Evolutionary conservation across 148 eudicot species (phyloP).

Genomic region (Nyssa sinensis): DNA sequence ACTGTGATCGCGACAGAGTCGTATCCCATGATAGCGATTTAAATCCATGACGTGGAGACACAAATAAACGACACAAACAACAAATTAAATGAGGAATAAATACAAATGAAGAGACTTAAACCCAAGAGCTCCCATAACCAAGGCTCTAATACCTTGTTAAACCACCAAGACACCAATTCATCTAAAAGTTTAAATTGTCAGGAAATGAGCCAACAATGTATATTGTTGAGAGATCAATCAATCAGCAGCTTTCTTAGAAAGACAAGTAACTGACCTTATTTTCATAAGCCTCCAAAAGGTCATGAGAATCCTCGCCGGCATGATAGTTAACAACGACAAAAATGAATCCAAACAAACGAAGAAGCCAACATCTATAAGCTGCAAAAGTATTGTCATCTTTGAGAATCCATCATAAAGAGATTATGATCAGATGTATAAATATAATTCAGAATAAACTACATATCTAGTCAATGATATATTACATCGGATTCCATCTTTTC

Average conservation of each 20-base stretch:
- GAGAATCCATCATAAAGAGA: neutral
- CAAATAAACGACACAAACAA: too few species aligned
- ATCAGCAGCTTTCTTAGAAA: neutral
- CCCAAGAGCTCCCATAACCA: too few species aligned
- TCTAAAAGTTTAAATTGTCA: too few species aligned
- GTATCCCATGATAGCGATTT: too few species aligned
- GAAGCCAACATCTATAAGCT: slow-evolving; percentile 90
- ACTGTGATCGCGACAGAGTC: too few species aligned
- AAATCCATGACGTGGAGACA: too few species aligned
- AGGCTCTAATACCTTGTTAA: too few species aligned
- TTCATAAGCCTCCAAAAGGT: slow-evolving; percentile 51
- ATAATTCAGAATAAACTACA: neutral
- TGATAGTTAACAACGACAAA: slow-evolving; percentile 84
- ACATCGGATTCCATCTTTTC: neutral
- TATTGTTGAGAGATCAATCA: neutral
- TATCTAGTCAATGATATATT: neutral
- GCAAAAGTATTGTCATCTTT: slow-evolving; percentile 34
- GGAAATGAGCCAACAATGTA: too few species aligned
- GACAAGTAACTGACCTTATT: slow-evolving; percentile 52
- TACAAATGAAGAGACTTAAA: too few species aligned
- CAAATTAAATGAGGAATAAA: too few species aligned
- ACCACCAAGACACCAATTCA: too few species aligned
- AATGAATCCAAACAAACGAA: slow-evolving; percentile 93
- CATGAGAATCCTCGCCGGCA: slow-evolving; percentile 68
- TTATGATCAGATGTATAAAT: neutral